Conservation (phyloP, 1,139 yeast species). For the Pichia sp. region DNA sequence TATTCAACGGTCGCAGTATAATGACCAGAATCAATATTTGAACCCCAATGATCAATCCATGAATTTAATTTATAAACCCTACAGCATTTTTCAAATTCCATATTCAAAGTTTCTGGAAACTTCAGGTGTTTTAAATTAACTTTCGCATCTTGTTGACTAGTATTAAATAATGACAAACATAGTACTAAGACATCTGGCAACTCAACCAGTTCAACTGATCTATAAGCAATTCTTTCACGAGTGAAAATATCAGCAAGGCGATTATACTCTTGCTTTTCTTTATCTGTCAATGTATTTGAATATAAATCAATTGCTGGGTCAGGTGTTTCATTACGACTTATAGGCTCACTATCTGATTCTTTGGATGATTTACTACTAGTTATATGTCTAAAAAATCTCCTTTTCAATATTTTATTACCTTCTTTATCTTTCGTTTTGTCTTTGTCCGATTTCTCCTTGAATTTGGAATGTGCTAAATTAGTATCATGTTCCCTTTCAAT, state of each 20-base stretch:
- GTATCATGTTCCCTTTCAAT: constrained; percentile 9
- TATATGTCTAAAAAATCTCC: constrained; percentile 1
- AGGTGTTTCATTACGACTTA: not conserved
- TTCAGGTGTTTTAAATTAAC: constrained; percentile 19
- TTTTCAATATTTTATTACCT: constrained; percentile 2
- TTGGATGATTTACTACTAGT: constrained; percentile 3
- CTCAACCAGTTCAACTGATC: constrained; percentile 25
- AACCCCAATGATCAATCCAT: constrained; percentile 85
- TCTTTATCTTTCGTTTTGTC: constrained; percentile 9
- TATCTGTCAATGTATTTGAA: constrained; percentile 9
- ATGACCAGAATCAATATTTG: constrained; percentile 76
- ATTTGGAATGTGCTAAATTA: constrained; percentile 1
- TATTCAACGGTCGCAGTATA: constrained; percentile 76
- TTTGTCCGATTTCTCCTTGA: constrained; percentile 4
- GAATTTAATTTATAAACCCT: constrained; percentile 61
- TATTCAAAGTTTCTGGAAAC: constrained; percentile 24
- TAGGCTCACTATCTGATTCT: constrained; percentile 2
- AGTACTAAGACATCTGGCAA: constrained; percentile 29
- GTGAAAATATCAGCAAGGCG: constrained; percentile 16
- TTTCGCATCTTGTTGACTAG: constrained; percentile 21
- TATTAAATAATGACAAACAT: constrained; percentile 29
- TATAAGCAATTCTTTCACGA: constrained; percentile 21
- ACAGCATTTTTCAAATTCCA: constrained; percentile 18
- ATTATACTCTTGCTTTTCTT: constrained; percentile 19
- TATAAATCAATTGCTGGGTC: constrained; percentile 1